A percentile compares a stretch with the other conserved stretches of the same genome.
phyloP scores from a whole-genome alignment of 148 eudicot genomes.

The Drosera capensis region DNA sequence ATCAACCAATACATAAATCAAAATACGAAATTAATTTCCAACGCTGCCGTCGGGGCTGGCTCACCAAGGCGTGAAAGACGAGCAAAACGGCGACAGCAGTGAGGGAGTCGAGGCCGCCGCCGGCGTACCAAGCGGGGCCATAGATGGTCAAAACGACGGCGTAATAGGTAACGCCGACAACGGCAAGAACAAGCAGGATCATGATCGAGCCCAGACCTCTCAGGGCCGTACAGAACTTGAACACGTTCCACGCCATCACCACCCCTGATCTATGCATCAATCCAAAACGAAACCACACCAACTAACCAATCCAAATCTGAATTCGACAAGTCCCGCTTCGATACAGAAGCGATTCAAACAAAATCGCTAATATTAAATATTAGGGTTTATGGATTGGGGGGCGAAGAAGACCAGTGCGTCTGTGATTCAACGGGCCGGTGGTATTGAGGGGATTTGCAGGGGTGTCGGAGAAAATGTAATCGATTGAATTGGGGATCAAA shows the following conservation, averaged over 20 bases:
- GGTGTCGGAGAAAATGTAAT: too few species aligned
- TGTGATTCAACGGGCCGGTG: too few species aligned
- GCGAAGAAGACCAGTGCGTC: too few species aligned
- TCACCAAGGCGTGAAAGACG: slow-evolving; percentile 56
- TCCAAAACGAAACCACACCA: slow-evolving; percentile 2
- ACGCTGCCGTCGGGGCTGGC: not conserved
- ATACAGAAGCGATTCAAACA: too few species aligned
- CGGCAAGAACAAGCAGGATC: slow-evolving; percentile 73
- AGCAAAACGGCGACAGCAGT: slow-evolving; percentile 53
- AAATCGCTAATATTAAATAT: too few species aligned
- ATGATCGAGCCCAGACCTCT: slow-evolving; percentile 87
- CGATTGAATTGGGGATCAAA: too few species aligned
- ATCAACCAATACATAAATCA: too few species aligned
- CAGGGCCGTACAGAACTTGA: slow-evolving; percentile 81
- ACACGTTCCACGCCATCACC: slow-evolving; percentile 96
- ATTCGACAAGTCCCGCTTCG: too few species aligned
- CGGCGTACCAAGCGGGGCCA: slow-evolving; percentile 43
- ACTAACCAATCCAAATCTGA: too few species aligned
- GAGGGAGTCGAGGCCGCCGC: slow-evolving; percentile 54
- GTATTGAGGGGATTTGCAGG: too few species aligned
- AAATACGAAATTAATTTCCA: not conserved
- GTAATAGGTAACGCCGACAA: slow-evolving; percentile 84
- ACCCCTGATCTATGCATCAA: slow-evolving; percentile 88
- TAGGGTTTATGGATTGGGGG: too few species aligned
- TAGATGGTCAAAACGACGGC: slow-evolving; percentile 74